These are phyloP conservation scores for Penstemon barbatus DNA, from an alignment of 257 asterid species.

Conservation along the genomic window DNA sequence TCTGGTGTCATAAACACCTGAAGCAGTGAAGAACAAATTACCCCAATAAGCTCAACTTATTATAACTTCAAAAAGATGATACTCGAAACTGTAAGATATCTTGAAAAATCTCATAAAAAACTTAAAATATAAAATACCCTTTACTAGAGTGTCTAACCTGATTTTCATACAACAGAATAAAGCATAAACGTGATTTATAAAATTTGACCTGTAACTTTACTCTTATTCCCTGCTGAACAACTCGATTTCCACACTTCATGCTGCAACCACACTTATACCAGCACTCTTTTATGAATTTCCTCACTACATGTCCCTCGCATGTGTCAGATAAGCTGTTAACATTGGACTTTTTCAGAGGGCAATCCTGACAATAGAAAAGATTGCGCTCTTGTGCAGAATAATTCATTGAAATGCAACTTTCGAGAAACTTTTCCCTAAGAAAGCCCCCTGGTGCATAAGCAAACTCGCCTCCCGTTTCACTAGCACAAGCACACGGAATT, in stretches of 20 bases:
- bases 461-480: conserved; percentile 54
- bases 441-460: conserved; percentile 55
- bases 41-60: neutral
- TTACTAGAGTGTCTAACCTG: neutral
- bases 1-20: conserved; percentile 62
- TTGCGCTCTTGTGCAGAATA: conserved; percentile 34
- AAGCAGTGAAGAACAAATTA: conserved; percentile 12
- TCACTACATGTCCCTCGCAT: conserved; percentile 61
- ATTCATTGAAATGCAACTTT: conserved; percentile 43
- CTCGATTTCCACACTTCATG: conserved; percentile 67
- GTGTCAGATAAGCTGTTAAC: conserved; percentile 29
- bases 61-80: neutral
- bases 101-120: neutral
- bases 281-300: conserved; percentile 74
- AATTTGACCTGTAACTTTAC: conserved; percentile 58
- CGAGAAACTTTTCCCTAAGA: conserved; percentile 48
- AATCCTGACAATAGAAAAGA: conserved; percentile 52
- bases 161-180: neutral
- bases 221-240: conserved; percentile 66
- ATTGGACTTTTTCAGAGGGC: conserved; percentile 60
- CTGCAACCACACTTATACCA: conserved; percentile 77
- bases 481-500: conserved; percentile 63
- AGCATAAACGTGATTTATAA: conserved; percentile 16
- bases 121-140: neutral
- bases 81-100: neutral